Evolutionary conservation across 305 asterid genomes (phyloP), one percentile per base, ranked within the genome.

Genomic region (Lippia alba): DNA sequence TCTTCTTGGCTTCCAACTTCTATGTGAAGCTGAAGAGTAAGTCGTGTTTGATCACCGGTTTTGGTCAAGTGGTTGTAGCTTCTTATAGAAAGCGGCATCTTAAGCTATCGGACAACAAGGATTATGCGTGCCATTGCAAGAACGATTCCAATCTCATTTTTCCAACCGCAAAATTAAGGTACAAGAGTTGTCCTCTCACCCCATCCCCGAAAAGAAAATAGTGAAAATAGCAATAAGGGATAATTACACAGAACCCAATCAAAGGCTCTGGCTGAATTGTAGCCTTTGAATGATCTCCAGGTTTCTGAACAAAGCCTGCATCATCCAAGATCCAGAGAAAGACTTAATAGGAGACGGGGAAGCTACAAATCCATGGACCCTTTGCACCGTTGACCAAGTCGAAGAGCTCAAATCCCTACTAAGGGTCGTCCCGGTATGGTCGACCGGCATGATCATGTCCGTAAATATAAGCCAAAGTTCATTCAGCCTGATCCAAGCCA

Each of bases 371-470:
- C 85, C 92, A 0, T 89, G 98, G 94, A 81, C 81, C n/a, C 85
- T 86, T 6, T 86, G 96, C 78, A 87, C 87, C 0, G 89, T 93
- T 0, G 89, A 87, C 65, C 96, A 89, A 85, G 96, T 89, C 0
- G 97, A 93, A 79, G 96, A 89, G 78, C 83, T 93, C 48, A 93
- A 89, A 70, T 67, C 91, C 0, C 83, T 91, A 2, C 46, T 91
- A 18, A 73, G 83, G 72, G 85, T 91, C 0, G 10, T 91, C 62
- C 98, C 96, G 3, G 56, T 93, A 20, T 93, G 97, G 98, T 87
- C 85, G 0, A 79, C 97, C 0, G 98, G 96, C 33, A 83, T 84
- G 74, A 82, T 91, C 82, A 66, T 93, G 80, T 72, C 84, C 2
- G 67, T 91, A 36, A 91, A 81, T 73, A 59, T 82, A 6, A 54